Evolutionary conservation across 768 basidiomycete genomes (phyloP).

Genomic region (Rossbeevera mucosa): DNA sequence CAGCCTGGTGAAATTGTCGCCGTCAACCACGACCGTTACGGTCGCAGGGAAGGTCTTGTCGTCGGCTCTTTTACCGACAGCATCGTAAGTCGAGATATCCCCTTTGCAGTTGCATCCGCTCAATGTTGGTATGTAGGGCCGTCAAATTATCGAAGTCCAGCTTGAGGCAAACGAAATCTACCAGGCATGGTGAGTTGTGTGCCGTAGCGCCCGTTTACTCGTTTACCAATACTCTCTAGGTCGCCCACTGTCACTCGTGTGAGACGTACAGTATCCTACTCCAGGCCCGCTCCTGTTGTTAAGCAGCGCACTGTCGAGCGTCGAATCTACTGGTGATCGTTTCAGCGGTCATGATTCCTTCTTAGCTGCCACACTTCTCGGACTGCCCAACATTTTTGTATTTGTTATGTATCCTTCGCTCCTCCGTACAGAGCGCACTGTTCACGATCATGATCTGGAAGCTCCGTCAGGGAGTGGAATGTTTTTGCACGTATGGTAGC

Average conservation of each 20-base stretch:
- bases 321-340: constrained; percentile 64
- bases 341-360: neutral
- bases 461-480: constrained; percentile 46
- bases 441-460: constrained; percentile 41
- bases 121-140: constrained; percentile 47
- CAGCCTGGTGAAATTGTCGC: constrained; percentile 81
- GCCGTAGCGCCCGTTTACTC: neutral
- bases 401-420: constrained; percentile 28
- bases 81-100: constrained; percentile 42
- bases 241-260: constrained; percentile 79
- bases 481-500: constrained; percentile 17
- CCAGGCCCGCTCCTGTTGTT: constrained; percentile 39
- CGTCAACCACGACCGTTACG: constrained; percentile 58
- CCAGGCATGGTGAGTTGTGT: constrained; percentile 54
- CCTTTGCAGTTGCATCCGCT: neutral
- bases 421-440: neutral
- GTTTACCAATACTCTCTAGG: constrained; percentile 35
- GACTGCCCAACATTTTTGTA: constrained; percentile 29
- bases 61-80: constrained; percentile 70
- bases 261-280: constrained; percentile 64
- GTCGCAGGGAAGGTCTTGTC: constrained; percentile 75
- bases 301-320: constrained; percentile 66
- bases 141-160: constrained; percentile 79
- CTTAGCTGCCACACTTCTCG: constrained; percentile 6
- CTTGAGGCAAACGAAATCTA: constrained; percentile 66